Percentiles rank a stretch among this genome's conserved stretches.
Evolutionary conservation across 805 yeast species (phyloP).

Genomic region (Yamadazyma tumulicola): DNA sequence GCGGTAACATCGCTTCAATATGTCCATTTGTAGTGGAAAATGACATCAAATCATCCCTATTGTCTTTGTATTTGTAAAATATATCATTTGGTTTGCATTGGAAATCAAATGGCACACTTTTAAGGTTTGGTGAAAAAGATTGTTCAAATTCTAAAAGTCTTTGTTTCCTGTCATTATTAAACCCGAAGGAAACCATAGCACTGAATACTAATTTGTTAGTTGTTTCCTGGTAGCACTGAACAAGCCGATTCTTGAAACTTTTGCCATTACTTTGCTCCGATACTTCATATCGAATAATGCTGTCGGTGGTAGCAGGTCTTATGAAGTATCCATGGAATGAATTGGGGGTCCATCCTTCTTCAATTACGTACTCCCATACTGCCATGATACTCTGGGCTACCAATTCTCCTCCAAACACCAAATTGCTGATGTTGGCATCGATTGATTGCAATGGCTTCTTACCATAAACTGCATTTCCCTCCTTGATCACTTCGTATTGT

Average conservation of each 20-base stretch:
- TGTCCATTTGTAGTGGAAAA: constrained; percentile 24
- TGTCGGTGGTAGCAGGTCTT: constrained; percentile 29
- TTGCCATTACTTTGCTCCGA: constrained; percentile 31
- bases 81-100: constrained; percentile 24
- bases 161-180: constrained; percentile 20
- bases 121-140: constrained; percentile 14
- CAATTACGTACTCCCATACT: constrained; percentile 29
- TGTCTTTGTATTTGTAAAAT: constrained; percentile 25
- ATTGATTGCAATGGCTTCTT: constrained; percentile 19
- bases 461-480: constrained; percentile 13
- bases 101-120: constrained; percentile 29
- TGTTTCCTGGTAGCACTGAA: constrained; percentile 28
- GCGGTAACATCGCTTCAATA: constrained; percentile 13
- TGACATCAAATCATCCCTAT: constrained; percentile 11
- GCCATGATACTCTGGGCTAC: constrained; percentile 37
- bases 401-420: constrained; percentile 40
- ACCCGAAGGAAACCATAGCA: constrained; percentile 35
- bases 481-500: constrained; percentile 14
- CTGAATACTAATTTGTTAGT: constrained; percentile 26
- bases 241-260: constrained; percentile 31
- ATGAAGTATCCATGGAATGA: constrained; percentile 39
- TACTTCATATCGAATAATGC: constrained; percentile 29
- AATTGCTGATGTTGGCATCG: constrained; percentile 22
- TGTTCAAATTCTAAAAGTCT: constrained; percentile 13
- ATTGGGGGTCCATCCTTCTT: constrained; percentile 30